Evolutionary conservation across 2,329 filamentous ascomycete species (phyloP).

Genomic region (Neofusicoccum cordaticola): DNA sequence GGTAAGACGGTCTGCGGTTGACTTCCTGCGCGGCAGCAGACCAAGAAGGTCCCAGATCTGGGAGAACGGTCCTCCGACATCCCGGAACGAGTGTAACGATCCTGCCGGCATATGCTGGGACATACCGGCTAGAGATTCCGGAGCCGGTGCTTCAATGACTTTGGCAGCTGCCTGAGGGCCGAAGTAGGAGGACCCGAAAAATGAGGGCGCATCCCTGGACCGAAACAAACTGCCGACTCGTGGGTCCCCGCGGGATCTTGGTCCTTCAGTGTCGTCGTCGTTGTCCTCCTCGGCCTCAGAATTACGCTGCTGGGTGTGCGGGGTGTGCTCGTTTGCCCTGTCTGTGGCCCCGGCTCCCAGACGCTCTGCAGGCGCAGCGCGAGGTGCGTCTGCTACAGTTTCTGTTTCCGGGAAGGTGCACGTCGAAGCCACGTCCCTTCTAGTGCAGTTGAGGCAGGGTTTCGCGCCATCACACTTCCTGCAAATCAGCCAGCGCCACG

Average conservation of each 20-base stretch:
- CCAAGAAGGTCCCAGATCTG: conserved; percentile 45
- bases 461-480: conserved; percentile 22
- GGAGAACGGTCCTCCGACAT: conserved; percentile 31
- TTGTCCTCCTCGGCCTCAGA: neutral
- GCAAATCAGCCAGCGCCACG: neutral
- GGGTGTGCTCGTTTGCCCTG: no score
- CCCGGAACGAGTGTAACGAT: conserved; percentile 27
- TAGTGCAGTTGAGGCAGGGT: conserved; percentile 23
- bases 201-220: conserved; percentile 23
- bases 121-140: conserved; percentile 22
- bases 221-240: conserved; percentile 23
- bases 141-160: conserved; percentile 23
- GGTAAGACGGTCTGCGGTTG: conserved; percentile 36
- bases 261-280: neutral
- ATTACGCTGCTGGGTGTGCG: neutral
- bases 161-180: conserved; percentile 24
- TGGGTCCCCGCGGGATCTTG: conserved; percentile 16
- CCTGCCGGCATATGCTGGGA: conserved; percentile 19
- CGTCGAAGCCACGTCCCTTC: conserved; percentile 19
- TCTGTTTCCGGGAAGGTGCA: conserved; percentile 21
- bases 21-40: conserved; percentile 37
- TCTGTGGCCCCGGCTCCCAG: neutral
- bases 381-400: conserved; percentile 3
- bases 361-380: neutral
- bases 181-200: conserved; percentile 25